Conservation (phyloP, 768 basidiomycete genomes). For the Boletellus emodensis region DNA sequence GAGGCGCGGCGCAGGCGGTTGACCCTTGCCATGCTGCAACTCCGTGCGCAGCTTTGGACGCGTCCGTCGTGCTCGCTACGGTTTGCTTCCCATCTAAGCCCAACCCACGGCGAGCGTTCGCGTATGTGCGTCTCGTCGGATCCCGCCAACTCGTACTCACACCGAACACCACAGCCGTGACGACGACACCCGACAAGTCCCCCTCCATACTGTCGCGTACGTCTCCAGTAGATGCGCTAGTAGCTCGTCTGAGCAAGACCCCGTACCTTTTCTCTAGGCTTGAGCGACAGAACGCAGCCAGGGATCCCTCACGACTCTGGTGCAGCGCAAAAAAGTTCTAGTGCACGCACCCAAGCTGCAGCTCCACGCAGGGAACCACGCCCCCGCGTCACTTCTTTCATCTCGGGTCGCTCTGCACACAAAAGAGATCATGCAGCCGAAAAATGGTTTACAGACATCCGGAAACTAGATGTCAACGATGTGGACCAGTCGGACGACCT, state of each 20-base stretch:
- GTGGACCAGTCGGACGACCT: not conserved
- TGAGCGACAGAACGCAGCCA: slow-evolving; percentile 10
- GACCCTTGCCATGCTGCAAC: slow-evolving; percentile 17
- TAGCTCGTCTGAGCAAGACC: not conserved
- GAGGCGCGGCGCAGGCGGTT: slow-evolving; percentile 2
- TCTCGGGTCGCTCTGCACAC: slow-evolving; percentile 20
- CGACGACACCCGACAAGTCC: not conserved
- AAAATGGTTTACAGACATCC: slow-evolving; percentile 24
- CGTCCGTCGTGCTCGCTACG: slow-evolving; percentile 7
- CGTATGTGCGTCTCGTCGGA: not conserved
- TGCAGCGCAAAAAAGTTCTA: not conserved
- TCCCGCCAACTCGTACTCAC: slow-evolving; percentile 3
- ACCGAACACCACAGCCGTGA: not conserved
- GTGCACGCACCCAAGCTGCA: not conserved
- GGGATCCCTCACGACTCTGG: slow-evolving; percentile 2
- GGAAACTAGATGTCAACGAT: slow-evolving; percentile 14
- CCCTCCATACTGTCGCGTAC: slow-evolving; percentile 20
- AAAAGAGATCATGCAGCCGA: slow-evolving; percentile 19
- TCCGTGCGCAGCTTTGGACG: slow-evolving; percentile 3
- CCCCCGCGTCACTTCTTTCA: slow-evolving; percentile 15
- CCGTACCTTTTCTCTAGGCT: slow-evolving; percentile 9
- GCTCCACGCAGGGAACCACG: not conserved
- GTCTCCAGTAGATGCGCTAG: slow-evolving; percentile 3
- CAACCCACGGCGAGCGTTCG: not conserved
- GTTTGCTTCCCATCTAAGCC: slow-evolving; percentile 8